phyloP scores from a whole-genome alignment of 1,139 yeast species.

The Geotrichum australiense region DNA sequence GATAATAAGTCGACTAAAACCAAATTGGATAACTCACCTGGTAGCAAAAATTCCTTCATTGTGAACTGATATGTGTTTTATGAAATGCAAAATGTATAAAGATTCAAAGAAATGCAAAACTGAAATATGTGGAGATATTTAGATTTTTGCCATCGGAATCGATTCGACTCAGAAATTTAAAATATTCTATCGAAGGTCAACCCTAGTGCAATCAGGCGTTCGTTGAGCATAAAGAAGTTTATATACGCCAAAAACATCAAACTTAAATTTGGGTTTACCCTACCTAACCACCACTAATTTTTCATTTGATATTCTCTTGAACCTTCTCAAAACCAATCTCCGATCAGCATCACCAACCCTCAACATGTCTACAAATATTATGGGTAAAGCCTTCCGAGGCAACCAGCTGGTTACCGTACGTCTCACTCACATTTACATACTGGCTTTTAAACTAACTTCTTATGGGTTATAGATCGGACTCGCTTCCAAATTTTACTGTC shows the following conservation, averaged over 20 bases:
- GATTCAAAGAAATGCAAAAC: not conserved
- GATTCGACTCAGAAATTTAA: too few species aligned
- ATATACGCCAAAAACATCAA: too few species aligned
- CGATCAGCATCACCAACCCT: not conserved
- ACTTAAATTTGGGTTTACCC: too few species aligned
- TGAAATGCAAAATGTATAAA: not conserved
- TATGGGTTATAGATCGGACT: conserved; percentile 54
- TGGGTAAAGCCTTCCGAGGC: conserved; percentile 40
- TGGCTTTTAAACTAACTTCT: conserved; percentile 1
- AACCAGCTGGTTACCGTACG: conserved; percentile 34
- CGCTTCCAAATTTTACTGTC: conserved; percentile 76
- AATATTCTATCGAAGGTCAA: too few species aligned
- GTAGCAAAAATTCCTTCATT: conserved; percentile 17
- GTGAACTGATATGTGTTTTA: not conserved
- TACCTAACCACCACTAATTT: too few species aligned
- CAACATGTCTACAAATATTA: conserved; percentile 35
- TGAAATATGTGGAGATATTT: not conserved
- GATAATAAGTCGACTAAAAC: too few species aligned
- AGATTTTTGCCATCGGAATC: too few species aligned
- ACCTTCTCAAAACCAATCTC: conserved; percentile 1
- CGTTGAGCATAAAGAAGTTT: too few species aligned
- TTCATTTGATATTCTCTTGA: too few species aligned
- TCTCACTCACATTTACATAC: conserved; percentile 2
- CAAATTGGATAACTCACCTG: conserved; percentile 19
- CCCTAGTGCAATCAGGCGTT: too few species aligned